Percentiles rank a stretch among this genome's conserved stretches.
phyloP scores from a whole-genome alignment of 139 green algal genomes.

The Chlorella vulgaris region DNA sequence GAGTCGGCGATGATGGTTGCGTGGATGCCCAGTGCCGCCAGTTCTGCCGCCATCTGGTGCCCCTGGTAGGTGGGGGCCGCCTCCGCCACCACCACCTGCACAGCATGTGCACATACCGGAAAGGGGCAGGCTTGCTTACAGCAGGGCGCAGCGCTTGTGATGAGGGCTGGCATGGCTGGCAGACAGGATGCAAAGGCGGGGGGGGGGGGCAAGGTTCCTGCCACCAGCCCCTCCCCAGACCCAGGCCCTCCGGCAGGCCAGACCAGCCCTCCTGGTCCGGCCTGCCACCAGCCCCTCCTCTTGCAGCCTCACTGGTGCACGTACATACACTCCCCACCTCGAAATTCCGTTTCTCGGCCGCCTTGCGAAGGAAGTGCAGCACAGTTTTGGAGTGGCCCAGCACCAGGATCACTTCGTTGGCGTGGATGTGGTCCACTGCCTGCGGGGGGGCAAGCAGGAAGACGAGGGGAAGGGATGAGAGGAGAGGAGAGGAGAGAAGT shows the following conservation, averaged over 20 bases:
- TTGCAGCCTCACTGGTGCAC: neutral
- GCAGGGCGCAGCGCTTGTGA: too few relatives aligned
- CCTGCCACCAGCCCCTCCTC: too few relatives aligned
- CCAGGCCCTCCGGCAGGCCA: too few relatives aligned
- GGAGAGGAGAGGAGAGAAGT: neutral
- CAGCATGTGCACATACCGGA: neutral
- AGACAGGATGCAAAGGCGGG: too few relatives aligned
- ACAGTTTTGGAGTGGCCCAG: constrained; percentile 82
- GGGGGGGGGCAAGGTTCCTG: too few relatives aligned
- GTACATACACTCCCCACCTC: constrained; percentile 65
- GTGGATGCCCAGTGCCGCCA: constrained; percentile 80
- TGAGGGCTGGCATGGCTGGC: too few relatives aligned
- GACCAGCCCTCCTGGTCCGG: too few relatives aligned
- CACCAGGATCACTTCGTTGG: constrained; percentile 91
- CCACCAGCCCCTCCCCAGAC: too few relatives aligned
- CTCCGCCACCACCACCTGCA: constrained; percentile 93
- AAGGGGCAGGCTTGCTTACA: too few relatives aligned
- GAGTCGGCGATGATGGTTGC: constrained; percentile 90
- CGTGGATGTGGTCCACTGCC: constrained; percentile 91
- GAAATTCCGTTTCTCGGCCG: constrained; percentile 90
- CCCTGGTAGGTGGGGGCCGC: constrained; percentile 85
- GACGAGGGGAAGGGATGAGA: neutral
- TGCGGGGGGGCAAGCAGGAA: constrained; percentile 41
- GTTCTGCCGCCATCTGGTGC: constrained; percentile 82
- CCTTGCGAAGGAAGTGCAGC: constrained; percentile 83